phyloP scores from a whole-genome alignment of 176 grass and related monocot genomes.

The Dactylis glomerata region DNA sequence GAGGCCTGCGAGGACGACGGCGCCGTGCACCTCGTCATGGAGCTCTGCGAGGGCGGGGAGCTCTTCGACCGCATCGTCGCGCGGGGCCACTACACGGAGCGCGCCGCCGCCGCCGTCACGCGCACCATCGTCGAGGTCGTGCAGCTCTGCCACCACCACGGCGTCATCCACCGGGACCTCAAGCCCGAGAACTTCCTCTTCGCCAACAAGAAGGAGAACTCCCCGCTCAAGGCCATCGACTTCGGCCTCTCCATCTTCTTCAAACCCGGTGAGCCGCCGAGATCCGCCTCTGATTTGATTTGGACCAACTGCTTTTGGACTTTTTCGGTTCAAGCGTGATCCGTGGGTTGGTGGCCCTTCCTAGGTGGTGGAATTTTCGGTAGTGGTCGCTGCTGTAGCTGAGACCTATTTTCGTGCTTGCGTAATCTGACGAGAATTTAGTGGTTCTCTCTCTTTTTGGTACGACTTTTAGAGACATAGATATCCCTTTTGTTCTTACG shows the following conservation, averaged over 20 bases:
- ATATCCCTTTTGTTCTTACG: conserved; percentile 3
- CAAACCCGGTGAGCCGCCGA: conserved; percentile 71
- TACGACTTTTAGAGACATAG: conserved; percentile 12
- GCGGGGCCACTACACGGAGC: conserved; percentile 93
- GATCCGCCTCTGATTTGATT: conserved; percentile 20
- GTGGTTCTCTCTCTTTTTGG: conserved; percentile 8
- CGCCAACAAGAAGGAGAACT: conserved; percentile 99
- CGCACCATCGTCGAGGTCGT: conserved; percentile 98
- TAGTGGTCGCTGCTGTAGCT: conserved; percentile 11
- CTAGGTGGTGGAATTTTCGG: conserved; percentile 14
- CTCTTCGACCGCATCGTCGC: conserved; percentile 96
- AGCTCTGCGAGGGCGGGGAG: conserved; percentile 97
- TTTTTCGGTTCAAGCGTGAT: conserved; percentile 14
- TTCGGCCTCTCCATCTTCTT: conserved; percentile 99
- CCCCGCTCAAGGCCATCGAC: conserved; percentile 94
- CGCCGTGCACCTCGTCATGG: conserved; percentile 99
- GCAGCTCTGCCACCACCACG: conserved; percentile 96
- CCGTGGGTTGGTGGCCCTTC: conserved; percentile 20
- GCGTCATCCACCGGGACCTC: conserved; percentile 97
- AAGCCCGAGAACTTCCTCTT: conserved; percentile 99
- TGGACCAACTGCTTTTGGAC: conserved; percentile 15
- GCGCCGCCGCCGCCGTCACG: conserved; percentile 76
- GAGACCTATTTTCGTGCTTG: conserved; percentile 26
- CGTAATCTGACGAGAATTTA: conserved; percentile 28
- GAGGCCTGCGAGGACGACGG: conserved; percentile 97